phyloP scores from a whole-genome alignment of 768 basidiomycete species.

The Collybia sp. region DNA sequence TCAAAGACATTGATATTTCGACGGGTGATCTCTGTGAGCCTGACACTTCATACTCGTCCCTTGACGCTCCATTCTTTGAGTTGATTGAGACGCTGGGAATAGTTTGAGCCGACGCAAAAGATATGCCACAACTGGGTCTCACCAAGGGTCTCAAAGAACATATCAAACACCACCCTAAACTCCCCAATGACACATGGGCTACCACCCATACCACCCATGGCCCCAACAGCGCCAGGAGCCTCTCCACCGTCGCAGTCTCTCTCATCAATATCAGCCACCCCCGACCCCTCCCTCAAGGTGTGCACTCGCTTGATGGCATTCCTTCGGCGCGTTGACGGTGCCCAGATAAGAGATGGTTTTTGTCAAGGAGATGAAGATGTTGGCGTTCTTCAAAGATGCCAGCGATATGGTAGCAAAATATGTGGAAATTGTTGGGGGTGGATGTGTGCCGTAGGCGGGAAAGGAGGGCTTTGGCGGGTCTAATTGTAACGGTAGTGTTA shows the following conservation, averaged over 20 bases:
- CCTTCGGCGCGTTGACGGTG: constrained; percentile 85
- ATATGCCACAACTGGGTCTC: constrained; percentile 91
- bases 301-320: constrained; percentile 62
- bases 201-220: constrained; percentile 41
- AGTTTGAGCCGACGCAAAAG: constrained; percentile 93
- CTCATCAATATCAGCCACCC: constrained; percentile 37
- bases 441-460: too few relatives aligned
- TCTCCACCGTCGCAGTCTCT: too few relatives aligned
- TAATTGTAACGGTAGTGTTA: too few relatives aligned
- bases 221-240: constrained; percentile 21
- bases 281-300: constrained; percentile 44
- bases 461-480: too few relatives aligned
- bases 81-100: constrained; percentile 91
- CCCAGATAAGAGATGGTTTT: constrained; percentile 85
- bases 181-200: constrained; percentile 82
- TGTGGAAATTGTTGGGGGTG: constrained; percentile 97
- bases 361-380: constrained; percentile 81
- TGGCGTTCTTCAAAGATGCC: constrained; percentile 91
- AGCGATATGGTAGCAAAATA: constrained; percentile 94
- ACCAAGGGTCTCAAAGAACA: constrained; percentile 80
- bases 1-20: too few relatives aligned
- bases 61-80: constrained; percentile 90
- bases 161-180: constrained; percentile 80
- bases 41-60: constrained; percentile 81
- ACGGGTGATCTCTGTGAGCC: too few relatives aligned